A percentile compares a stretch with the other conserved stretches of the same genome.
These are phyloP conservation scores for Fusarium sp. DNA, from an alignment of 2,329 filamentous ascomycete genomes.

Conservation along the genomic window DNA sequence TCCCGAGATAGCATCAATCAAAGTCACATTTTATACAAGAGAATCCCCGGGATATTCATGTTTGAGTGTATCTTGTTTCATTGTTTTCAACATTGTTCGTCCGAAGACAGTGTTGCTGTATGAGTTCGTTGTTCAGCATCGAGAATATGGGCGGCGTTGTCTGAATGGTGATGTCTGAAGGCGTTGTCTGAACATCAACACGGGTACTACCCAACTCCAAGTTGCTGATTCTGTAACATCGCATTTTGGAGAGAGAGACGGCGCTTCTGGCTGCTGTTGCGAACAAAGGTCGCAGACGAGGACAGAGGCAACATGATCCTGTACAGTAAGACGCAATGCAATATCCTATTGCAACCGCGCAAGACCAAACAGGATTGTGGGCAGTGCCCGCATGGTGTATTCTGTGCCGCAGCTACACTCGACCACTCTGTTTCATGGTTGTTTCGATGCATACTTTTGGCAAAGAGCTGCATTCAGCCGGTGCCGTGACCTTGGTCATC, in stretches of 20 bases:
- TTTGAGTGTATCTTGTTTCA: background rate
- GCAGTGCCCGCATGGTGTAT: no score
- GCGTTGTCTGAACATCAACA: conserved; percentile 6
- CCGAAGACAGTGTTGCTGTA: background rate
- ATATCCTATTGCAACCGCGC: no score
- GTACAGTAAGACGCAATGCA: background rate
- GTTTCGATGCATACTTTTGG: background rate
- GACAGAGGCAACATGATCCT: background rate
- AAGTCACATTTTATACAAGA: conserved; percentile 1
- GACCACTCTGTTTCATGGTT: background rate
- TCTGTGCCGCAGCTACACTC: background rate
- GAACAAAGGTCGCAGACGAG: no score
- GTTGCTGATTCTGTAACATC: no score
- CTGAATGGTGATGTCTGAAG: conserved; percentile 6
- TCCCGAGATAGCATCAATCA: background rate
- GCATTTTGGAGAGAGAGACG: no score
- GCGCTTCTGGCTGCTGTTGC: no score
- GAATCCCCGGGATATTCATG: background rate
- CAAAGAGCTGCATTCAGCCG: background rate
- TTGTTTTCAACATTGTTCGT: background rate
- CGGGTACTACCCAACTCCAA: no score
- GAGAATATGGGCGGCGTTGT: background rate
- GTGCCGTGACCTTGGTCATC: background rate
- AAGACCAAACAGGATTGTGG: no score
- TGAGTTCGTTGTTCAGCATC: background rate